A percentile compares a stretch with the other conserved stretches of the same genome.
These are phyloP conservation scores for Russula virescens DNA, from an alignment of 768 basidiomycete species.

Conservation along the genomic window DNA sequence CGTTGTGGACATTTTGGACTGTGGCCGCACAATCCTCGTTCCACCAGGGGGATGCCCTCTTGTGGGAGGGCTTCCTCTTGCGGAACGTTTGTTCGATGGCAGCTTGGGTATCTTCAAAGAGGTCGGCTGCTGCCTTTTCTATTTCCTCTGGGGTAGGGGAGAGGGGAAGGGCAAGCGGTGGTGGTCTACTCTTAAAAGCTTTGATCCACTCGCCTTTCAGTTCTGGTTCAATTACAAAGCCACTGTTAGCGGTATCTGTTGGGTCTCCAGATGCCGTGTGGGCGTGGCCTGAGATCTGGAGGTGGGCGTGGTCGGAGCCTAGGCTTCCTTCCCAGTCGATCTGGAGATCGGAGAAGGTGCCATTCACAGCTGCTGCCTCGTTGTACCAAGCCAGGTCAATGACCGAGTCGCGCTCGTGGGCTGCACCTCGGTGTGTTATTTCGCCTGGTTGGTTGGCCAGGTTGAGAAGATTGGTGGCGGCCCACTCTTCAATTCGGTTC, in stretches of 20 bases:
- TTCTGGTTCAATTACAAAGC: not conserved
- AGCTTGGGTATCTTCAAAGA: not conserved
- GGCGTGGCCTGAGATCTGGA: not conserved
- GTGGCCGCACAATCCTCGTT: not conserved
- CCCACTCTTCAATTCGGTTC: not conserved
- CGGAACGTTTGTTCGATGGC: not conserved
- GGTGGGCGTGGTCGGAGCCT: not conserved
- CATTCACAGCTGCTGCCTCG: not conserved
- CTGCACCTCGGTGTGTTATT: not conserved
- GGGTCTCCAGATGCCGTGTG: no score
- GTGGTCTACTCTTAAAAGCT: not conserved
- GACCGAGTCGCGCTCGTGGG: not conserved
- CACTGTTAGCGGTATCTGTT: not conserved
- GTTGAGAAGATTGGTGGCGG: not conserved
- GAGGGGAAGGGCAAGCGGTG: not conserved
- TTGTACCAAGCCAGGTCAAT: not conserved
- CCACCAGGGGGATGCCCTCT: not conserved
- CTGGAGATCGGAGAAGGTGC: not conserved
- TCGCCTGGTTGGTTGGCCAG: not conserved
- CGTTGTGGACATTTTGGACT: no score
- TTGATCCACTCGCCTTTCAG: not conserved
- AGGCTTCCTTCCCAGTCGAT: not conserved
- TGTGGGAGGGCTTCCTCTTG: not conserved
- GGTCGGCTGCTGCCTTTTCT: not conserved
- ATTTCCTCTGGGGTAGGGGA: not conserved